Evolutionary conservation across 148 eudicot species (phyloP).

Genomic region (Silene conica): DNA sequence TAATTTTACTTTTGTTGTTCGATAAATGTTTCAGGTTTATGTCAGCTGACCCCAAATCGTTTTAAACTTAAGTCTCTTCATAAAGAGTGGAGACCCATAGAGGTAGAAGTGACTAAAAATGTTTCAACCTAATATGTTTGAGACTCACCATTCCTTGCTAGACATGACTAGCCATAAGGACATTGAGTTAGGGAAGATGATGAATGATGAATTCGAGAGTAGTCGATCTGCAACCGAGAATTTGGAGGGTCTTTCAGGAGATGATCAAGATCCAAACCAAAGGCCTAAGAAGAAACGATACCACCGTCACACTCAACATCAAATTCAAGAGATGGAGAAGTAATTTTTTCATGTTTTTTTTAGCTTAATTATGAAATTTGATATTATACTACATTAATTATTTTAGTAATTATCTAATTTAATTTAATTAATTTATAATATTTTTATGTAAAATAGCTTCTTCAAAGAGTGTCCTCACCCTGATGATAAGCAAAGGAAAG

Average conservation of each 20-base stretch:
- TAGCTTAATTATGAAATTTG: neutral
- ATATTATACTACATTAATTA: neutral
- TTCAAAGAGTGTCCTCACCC: conserved; percentile 99
- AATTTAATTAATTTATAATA: neutral
- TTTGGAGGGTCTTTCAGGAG: conserved; percentile 77
- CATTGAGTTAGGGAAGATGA: conserved; percentile 52
- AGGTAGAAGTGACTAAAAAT: conserved; percentile 22
- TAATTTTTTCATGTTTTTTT: conserved; percentile 22
- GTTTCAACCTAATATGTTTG: conserved; percentile 74
- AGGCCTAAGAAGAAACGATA: conserved; percentile 85
- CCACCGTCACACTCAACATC: conserved; percentile 96
- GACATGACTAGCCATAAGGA: conserved; percentile 57
- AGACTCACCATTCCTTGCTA: conserved; percentile 61
- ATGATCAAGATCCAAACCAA: conserved; percentile 81
- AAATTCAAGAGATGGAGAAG: conserved; percentile 95
- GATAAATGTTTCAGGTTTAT: neutral
- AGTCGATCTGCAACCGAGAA: conserved; percentile 74
- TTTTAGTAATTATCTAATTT: neutral
- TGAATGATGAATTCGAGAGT: conserved; percentile 79
- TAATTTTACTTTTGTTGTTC: neutral
- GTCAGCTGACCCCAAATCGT: neutral
- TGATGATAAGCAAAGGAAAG: conserved; percentile 98
- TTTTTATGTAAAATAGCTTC: conserved; percentile 34
- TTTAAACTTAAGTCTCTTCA: neutral
- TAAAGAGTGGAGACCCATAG: neutral